These are phyloP conservation scores for Curvularia spicifera DNA, from an alignment of 2,329 filamentous ascomycete genomes.

Conservation along the genomic window DNA sequence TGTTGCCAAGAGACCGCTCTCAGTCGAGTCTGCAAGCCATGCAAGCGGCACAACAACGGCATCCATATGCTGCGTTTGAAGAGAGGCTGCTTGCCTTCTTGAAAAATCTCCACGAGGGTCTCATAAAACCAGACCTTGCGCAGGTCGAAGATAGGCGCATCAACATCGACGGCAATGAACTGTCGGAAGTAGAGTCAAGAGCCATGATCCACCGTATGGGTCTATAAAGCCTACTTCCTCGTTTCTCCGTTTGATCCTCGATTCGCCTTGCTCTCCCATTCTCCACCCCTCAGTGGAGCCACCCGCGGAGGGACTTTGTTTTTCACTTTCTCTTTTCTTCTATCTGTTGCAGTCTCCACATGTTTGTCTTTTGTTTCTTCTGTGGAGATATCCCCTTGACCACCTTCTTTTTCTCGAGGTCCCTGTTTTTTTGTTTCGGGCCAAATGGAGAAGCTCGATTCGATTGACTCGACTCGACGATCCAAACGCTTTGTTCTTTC, in stretches of 20 bases:
- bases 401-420: neutral
- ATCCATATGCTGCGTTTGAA: slow-evolving; percentile 51
- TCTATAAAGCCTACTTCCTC: slow-evolving; percentile 22
- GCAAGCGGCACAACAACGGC: slow-evolving; percentile 38
- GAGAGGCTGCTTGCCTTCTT: slow-evolving; percentile 52
- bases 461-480: neutral
- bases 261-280: neutral
- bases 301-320: neutral
- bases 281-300: neutral
- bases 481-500: neutral
- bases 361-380: neutral
- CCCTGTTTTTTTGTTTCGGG: neutral
- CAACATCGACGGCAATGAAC: slow-evolving; percentile 40
- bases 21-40: slow-evolving; percentile 27
- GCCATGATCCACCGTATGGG: slow-evolving; percentile 45
- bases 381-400: neutral
- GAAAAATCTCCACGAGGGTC: slow-evolving; percentile 50
- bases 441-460: neutral
- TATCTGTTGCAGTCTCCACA: neutral
- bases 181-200: slow-evolving; percentile 39
- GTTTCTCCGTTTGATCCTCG: neutral
- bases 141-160: slow-evolving; percentile 59
- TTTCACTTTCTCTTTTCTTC: slow-evolving; percentile 4
- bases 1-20: slow-evolving; percentile 14
- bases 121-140: slow-evolving; percentile 57